phyloP scores from a whole-genome alignment of 805 yeast genomes.

The Teunomyces cretensis region DNA sequence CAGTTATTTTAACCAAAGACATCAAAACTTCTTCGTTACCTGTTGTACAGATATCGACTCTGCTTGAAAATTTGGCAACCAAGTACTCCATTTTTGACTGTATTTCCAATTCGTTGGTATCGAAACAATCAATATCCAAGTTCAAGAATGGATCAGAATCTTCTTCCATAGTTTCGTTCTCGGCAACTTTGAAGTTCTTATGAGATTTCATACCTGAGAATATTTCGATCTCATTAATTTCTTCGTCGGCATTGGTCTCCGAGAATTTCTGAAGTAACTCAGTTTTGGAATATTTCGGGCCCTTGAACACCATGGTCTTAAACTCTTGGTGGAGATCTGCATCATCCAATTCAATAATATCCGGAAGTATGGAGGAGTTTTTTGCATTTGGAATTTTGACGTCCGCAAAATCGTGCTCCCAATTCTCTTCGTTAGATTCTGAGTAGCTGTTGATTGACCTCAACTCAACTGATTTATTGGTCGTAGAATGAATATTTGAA shows the following conservation, averaged over 20 bases:
- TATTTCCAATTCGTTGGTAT: constrained; percentile 41
- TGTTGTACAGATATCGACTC: constrained; percentile 29
- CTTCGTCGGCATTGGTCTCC: constrained; percentile 23
- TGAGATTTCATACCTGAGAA: not conserved
- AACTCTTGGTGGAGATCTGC: constrained; percentile 9
- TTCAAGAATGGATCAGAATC: constrained; percentile 39
- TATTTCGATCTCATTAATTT: constrained; percentile 9
- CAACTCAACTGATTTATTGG: constrained; percentile 4
- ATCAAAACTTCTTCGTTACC: constrained; percentile 31
- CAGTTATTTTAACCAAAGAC: constrained; percentile 34
- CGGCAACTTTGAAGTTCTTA: not conserved
- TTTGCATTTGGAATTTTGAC: constrained; percentile 9
- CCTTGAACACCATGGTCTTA: constrained; percentile 7
- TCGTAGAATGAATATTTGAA: not conserved
- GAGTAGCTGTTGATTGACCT: constrained; percentile 26
- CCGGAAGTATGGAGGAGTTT: constrained; percentile 4
- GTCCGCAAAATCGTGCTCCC: constrained; percentile 34
- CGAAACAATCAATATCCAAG: constrained; percentile 38
- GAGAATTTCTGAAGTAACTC: constrained; percentile 32
- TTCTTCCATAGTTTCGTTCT: constrained; percentile 14
- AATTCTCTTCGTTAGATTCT: constrained; percentile 32
- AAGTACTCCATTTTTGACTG: constrained; percentile 41
- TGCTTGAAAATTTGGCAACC: constrained; percentile 28
- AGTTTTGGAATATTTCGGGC: constrained; percentile 16
- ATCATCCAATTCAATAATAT: constrained; percentile 6